Base-by-base conservation (phyloP, 208 protist species). In the Wallacemonas collosoma region DNA sequence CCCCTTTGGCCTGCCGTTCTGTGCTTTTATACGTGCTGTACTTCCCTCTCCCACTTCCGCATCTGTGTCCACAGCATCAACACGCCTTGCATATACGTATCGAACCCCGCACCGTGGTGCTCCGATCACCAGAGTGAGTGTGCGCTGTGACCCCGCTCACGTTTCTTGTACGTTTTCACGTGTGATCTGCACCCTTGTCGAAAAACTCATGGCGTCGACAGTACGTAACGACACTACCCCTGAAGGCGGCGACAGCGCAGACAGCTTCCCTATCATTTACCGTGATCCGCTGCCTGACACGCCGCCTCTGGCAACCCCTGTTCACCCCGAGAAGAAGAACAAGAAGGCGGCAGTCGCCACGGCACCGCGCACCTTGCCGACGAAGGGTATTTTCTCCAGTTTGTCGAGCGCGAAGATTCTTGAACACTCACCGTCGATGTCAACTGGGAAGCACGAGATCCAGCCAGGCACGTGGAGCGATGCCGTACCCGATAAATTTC, bases 371-470 rank as follows among this genome's bases (percentile, higher is more conserved):
- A 48, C 43, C 0, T 15, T 75, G 2, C 69, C 78, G 15, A 54
- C 56, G 26, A 82, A 76, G 61, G 78, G 73, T 0, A 71, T 72
- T 12, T 82, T 82, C 41, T 82, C 78, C 2, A 75, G 61, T 35
- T 39, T 73, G 56, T 76, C 70, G 38, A 82, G 64, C 35, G 17
- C 74, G 0, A 75, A 60, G 5, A 72, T 82, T 6, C 73, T 82
- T 9, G 55, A 76, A 55, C 72, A 66, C 1, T 65, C 60, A 7
- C 60, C 60, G 4, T 8, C 60, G 36, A 6, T 65, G 41, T 17
- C 41, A 5, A 9, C 41, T 36, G 43, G 17, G 11, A 15, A 65
- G 8, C 60, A 38, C 15, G 60, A 65, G 43, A 50, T 65, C 50
- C 60, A 65, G 60, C 60, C 60, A 3, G 60, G 60, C 41, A 51